These are phyloP conservation scores for Clitocybe nebularis DNA, from an alignment of 1,284 basidiomycete genomes.

Conservation along the genomic window DNA sequence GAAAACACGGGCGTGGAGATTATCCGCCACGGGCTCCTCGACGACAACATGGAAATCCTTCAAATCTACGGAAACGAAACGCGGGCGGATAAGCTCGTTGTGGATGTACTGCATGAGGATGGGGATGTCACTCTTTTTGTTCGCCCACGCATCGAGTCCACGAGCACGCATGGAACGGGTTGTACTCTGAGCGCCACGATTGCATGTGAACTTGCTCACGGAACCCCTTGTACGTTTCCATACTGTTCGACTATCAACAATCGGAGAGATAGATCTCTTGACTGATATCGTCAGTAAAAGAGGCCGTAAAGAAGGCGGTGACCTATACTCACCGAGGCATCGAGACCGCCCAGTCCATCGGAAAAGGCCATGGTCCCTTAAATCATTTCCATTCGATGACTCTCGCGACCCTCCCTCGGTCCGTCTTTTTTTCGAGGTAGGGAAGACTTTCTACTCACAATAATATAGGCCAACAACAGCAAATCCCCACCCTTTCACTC, in stretches of 20 bases:
- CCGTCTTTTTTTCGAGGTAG: slow-evolving; percentile 22
- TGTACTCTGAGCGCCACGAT: slow-evolving; percentile 89
- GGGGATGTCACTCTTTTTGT: slow-evolving; percentile 53
- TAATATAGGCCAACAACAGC: slow-evolving; percentile 47
- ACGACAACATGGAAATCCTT: slow-evolving; percentile 63
- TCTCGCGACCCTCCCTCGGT: slow-evolving; percentile 55
- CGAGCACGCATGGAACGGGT: slow-evolving; percentile 89
- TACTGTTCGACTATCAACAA: not conserved
- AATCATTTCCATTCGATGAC: slow-evolving; percentile 79
- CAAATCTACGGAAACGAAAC: slow-evolving; percentile 21
- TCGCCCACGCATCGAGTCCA: slow-evolving; percentile 63
- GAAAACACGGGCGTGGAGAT: slow-evolving; percentile 30
- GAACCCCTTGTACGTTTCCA: slow-evolving; percentile 39
- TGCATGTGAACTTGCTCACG: slow-evolving; percentile 62
- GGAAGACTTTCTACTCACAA: not conserved
- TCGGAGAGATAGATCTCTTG: too few relatives aligned
- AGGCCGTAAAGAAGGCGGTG: slow-evolving; percentile 60
- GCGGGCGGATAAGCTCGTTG: slow-evolving; percentile 43
- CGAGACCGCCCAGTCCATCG: slow-evolving; percentile 65
- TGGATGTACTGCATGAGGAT: slow-evolving; percentile 68
- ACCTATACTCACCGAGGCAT: slow-evolving; percentile 79
- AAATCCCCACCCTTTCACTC: slow-evolving; percentile 69
- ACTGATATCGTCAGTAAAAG: slow-evolving; percentile 38
- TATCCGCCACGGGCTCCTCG: slow-evolving; percentile 39
- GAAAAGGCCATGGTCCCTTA: slow-evolving; percentile 80